phyloP scores from a whole-genome alignment of 139 green algal species.

The Chlamydomonas sp. region DNA sequence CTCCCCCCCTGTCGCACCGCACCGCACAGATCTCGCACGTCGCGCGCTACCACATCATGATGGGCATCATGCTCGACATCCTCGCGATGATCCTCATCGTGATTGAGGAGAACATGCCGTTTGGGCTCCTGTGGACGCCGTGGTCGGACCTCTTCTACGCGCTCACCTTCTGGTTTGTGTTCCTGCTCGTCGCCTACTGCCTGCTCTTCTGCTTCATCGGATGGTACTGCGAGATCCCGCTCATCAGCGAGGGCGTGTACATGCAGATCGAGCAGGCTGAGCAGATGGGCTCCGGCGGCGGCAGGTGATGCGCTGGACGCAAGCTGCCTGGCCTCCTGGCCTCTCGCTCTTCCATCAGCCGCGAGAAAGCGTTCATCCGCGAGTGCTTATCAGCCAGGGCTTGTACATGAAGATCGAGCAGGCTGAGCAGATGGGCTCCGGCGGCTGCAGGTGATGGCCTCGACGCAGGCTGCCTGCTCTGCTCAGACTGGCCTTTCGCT shows the following conservation, averaged over 20 bases:
- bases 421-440: conserved; percentile 23
- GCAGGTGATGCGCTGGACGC: no score
- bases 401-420: conserved; percentile 62
- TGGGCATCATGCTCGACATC: conserved; percentile 61
- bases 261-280: conserved; percentile 56
- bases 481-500: no score
- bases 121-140: conserved; percentile 47
- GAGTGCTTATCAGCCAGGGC: conserved; percentile 44
- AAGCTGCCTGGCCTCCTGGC: no score
- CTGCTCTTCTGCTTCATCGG: conserved; percentile 63
- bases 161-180: conserved; percentile 56
- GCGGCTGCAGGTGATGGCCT: conserved; percentile 11
- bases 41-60: conserved; percentile 58
- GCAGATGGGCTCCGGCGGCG: conserved; percentile 18
- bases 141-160: conserved; percentile 49
- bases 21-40: conserved; percentile 57
- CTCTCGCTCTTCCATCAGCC: no score
- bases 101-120: conserved; percentile 54
- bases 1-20: no score
- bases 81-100: conserved; percentile 59
- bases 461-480: no score
- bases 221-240: conserved; percentile 60
- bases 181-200: conserved; percentile 59
- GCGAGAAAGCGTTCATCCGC: no score
- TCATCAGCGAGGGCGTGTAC: conserved; percentile 53